Percentiles rank a stretch among this genome's conserved stretches.
Evolutionary conservation across 768 basidiomycete species (phyloP).

Genomic region (Rubroboletus pulcherrimus): DNA sequence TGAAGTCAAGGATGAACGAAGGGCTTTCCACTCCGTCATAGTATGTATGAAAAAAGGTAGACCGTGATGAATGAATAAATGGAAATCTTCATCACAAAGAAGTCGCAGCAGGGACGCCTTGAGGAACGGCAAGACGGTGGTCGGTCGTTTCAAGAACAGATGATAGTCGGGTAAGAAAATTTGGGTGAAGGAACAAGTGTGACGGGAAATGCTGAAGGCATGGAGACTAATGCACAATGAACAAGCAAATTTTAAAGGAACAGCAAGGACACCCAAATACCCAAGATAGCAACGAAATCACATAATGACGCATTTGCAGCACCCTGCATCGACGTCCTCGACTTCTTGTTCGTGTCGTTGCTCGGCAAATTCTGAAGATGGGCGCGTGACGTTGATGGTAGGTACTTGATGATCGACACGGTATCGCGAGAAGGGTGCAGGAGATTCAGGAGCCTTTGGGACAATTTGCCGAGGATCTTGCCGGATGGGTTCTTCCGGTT

Average conservation of each 20-base stretch:
- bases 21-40: constrained; percentile 21
- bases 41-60: constrained; percentile 21
- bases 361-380: constrained; percentile 27
- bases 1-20: constrained; percentile 16
- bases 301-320: constrained; percentile 86
- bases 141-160: constrained; percentile 14
- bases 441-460: constrained; percentile 43
- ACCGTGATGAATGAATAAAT: constrained; percentile 17
- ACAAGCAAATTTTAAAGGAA: constrained; percentile 23
- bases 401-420: constrained; percentile 27
- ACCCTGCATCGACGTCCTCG: constrained; percentile 51
- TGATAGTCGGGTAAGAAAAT: constrained; percentile 4
- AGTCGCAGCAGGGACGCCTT: constrained; percentile 1
- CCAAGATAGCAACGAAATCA: constrained; percentile 39
- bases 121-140: constrained; percentile 5
- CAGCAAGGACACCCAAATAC: constrained; percentile 23
- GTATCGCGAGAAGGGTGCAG: constrained; percentile 66
- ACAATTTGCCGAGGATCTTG: constrained; percentile 12
- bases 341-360: constrained; percentile 30
- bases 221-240: constrained; percentile 15
- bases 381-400: constrained; percentile 29
- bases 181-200: neutral
- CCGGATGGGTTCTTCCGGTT: constrained; percentile 29
- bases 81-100: constrained; percentile 15
- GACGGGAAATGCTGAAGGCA: constrained; percentile 5